These are phyloP conservation scores for Trichoderma sp. DNA, from an alignment of 2,329 filamentous ascomycete species.

Conservation along the genomic window DNA sequence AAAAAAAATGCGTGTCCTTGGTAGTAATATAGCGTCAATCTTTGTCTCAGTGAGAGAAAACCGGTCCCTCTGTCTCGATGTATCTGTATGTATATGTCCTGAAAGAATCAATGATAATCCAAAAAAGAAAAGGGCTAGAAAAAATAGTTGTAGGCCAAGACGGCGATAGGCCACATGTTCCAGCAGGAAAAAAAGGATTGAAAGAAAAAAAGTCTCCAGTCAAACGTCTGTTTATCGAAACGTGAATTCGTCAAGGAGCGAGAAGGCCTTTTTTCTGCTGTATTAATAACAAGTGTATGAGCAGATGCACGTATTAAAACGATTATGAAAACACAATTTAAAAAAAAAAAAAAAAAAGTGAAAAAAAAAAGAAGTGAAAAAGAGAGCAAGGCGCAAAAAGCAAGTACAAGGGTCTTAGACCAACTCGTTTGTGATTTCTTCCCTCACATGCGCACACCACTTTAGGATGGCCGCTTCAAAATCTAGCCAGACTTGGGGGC, in stretches of 20 bases:
- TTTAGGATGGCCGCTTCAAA: conserved; percentile 81
- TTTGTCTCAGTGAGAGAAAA: conserved; percentile 20
- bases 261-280: conserved; percentile 8
- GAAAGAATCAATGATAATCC: conserved; percentile 18
- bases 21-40: conserved; percentile 19
- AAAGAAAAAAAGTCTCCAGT: conserved; percentile 18
- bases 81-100: conserved; percentile 14
- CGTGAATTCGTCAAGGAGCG: conserved; percentile 24
- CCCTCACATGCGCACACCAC: conserved; percentile 81
- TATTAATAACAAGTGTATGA: conserved; percentile 20
- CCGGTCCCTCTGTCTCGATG: not conserved
- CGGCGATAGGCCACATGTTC: not conserved
- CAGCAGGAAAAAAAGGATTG: not conserved
- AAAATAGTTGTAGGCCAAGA: not conserved
- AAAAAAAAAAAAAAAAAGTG: conserved; percentile 1
- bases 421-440: conserved; percentile 76
- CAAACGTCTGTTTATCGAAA: conserved; percentile 20
- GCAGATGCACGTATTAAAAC: conserved; percentile 21
- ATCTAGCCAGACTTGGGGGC: conserved; percentile 69
- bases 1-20: conserved; percentile 1
- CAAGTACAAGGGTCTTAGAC: conserved; percentile 22
- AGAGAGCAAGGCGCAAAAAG: conserved; percentile 4
- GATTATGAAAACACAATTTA: conserved; percentile 7
- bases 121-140: conserved; percentile 1
- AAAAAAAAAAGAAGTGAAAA: conserved; percentile 1